A percentile compares a stretch with the other conserved stretches of the same genome.
Evolutionary conservation across 768 basidiomycete genomes (phyloP).

Genomic region (Pholiota molesta): DNA sequence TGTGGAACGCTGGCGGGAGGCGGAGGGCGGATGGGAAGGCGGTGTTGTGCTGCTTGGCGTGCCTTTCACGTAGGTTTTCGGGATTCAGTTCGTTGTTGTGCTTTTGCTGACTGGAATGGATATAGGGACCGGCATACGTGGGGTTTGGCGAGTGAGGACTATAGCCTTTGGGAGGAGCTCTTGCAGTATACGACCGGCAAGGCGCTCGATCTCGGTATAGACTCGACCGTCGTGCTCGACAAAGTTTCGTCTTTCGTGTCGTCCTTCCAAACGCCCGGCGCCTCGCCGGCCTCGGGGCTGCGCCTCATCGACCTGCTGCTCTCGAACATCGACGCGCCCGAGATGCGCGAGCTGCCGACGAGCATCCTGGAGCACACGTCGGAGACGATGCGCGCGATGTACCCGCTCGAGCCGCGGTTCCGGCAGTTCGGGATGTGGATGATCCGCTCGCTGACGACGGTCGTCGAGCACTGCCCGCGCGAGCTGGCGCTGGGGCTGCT

Average conservation of each 20-base stretch:
- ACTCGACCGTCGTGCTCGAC: constrained; percentile 56
- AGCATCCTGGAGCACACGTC: constrained; percentile 61
- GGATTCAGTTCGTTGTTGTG: neutral
- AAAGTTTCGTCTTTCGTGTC: constrained; percentile 52
- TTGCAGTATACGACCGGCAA: constrained; percentile 53
- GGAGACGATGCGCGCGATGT: constrained; percentile 59
- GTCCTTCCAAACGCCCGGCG: constrained; percentile 32
- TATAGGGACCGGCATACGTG: constrained; percentile 46
- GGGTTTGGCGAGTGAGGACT: constrained; percentile 58
- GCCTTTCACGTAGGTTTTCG: constrained; percentile 62
- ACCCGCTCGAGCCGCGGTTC: constrained; percentile 64
- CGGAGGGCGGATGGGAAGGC: constrained; percentile 56
- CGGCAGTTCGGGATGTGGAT: constrained; percentile 64
- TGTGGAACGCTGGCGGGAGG: constrained; percentile 56
- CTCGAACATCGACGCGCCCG: constrained; percentile 51
- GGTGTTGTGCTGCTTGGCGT: constrained; percentile 55
- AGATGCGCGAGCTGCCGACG: constrained; percentile 55
- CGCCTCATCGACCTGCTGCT: constrained; percentile 68
- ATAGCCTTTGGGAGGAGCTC: constrained; percentile 61
- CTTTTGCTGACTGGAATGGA: constrained; percentile 4
- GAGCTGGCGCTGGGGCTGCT: constrained; percentile 49
- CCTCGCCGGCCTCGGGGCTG: constrained; percentile 38
- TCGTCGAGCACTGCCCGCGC: constrained; percentile 59
- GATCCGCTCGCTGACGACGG: constrained; percentile 52
- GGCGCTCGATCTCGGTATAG: constrained; percentile 63